A percentile compares a stretch with the other conserved stretches of the same genome.
Evolutionary conservation across 2,329 filamentous ascomycete genomes (phyloP).

Genomic region (Fusarium circinatum): DNA sequence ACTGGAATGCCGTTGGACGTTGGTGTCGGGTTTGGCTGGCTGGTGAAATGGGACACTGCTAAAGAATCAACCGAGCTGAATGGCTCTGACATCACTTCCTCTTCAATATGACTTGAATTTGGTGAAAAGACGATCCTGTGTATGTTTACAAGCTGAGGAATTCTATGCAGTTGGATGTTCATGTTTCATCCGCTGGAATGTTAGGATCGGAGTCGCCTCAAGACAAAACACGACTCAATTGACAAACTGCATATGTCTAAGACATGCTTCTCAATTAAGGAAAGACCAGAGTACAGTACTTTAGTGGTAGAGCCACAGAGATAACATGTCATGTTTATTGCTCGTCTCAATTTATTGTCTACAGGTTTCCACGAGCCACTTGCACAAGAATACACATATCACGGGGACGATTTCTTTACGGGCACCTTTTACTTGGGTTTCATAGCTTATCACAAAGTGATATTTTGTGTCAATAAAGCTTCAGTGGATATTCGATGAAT

Average conservation of each 20-base stretch:
- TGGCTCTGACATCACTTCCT: not conserved
- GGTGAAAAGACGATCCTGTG: not conserved
- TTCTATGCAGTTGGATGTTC: not conserved
- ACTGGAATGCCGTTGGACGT: not conserved
- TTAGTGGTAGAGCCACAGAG: not conserved
- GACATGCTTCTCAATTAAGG: not conserved
- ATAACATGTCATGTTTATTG: not conserved
- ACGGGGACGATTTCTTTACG: accelerated
- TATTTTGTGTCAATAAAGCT: not conserved
- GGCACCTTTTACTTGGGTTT: not conserved
- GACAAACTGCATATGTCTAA: not conserved
- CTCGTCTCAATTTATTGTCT: not conserved
- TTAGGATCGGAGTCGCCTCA: not conserved
- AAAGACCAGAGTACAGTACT: not conserved
- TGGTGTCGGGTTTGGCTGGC: not conserved
- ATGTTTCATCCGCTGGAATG: not conserved
- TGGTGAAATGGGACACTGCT: not conserved
- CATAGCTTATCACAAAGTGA: not conserved
- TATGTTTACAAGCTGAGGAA: not conserved
- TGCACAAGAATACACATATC: too few relatives aligned
- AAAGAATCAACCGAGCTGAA: not conserved
- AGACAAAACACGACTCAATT: not conserved
- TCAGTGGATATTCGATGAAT: not conserved
- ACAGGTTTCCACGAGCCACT: not conserved
- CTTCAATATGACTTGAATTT: not conserved